Evolutionary conservation across 2,329 filamentous ascomycete species (phyloP), one percentile per base, ranked within the genome.

Genomic region (Aphanoascus verrucosus): DNA sequence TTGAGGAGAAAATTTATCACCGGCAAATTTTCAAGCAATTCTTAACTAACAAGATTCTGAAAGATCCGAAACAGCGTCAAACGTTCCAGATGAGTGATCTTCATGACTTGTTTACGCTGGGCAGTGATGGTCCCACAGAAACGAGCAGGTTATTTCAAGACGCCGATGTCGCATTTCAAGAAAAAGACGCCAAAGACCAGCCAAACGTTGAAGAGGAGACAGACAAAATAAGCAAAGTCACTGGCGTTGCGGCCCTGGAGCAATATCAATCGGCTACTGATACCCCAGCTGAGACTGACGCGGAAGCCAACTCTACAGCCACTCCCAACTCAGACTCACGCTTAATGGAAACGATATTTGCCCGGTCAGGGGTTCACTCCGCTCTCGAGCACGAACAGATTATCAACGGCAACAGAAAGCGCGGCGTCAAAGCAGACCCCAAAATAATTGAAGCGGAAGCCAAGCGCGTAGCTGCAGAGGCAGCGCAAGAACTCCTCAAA

Each of bases 21-120:
- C 85, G 94, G 14, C 93, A 98, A 65, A 93, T 98, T 49, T 98
- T 94, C 76, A 98, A 98, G 69, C 91, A 97, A 62, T 96, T 97
- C 65, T 77, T 98, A 57, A 93, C 89, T 2, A 95, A 97, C 72
- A 97, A 97, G 68, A 90, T 98, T 5, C 70, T 98, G 49, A 90
- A 86, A 61, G 91, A 98, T 62, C 89, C 93, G 0, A 95, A 94
- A 64, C 90, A 97, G 67, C 83, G 88, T 19, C 88, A 93, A 59
- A 89, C 85, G 0, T 95, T 97, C 67, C 88, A 94, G 55, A 77
- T 94, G 62, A 86, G 84, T 55, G 90, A 97, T 63, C 72, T 98
- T 14, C 88, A 96, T 60, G 91, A 98, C 65, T 77, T 98, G 0
- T 98, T 98, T 68, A 88, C 82, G 0, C 76, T 94, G 1, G 85